Base-by-base conservation (phyloP, 2,329 filamentous ascomycete species). In the Ophiosphaerella korrae region DNA sequence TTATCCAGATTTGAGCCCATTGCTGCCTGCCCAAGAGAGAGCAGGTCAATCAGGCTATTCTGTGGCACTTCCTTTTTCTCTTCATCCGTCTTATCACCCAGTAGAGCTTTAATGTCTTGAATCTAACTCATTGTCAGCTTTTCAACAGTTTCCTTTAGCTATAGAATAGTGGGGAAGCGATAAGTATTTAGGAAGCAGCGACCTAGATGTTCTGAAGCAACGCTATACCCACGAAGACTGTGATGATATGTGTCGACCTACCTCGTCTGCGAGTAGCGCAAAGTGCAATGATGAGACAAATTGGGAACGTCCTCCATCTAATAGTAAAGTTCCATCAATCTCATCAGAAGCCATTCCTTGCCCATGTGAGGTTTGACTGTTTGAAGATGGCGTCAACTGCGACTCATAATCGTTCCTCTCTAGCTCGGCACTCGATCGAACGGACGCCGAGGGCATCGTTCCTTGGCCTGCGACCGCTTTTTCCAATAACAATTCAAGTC, bases 271-370 rank as follows among this genome's bases (percentile, higher is more conserved):
- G 34, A 74, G 56, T n/a, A 74, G 55, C 14, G 72, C 70, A 51
- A 69, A 74, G 43, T 74, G 72, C n/a, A 74, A 53, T 26, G 72
- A 73, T 5, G 72, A 74, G 2, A 74, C 72, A 44, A 74, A 74
- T 24, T 74, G 67, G n/a, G 70, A 68, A 33, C 73, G 65, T 9
- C 71, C 71, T 26, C 68, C 70, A 32, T 74, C 72, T 6, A 74
- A 52, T 13, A 74, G 51, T 5, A 74, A 50, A 7, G 70, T 74
- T 5, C 72, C 72, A 48, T 74, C 64, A 31, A 68, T 61, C 39
- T 66, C 67, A 45, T 74, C 72, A 13, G 66, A 67, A 36, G 70
- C 66, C 14, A 73, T 73, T 6, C 71, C 70, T n/a, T 61, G 65
- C 11, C 63, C 64, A 9, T 70, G 64, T 12, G 64, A 70, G 34